Evolutionary conservation across 768 basidiomycete genomes (phyloP).

Genomic region (Mycena crocata): DNA sequence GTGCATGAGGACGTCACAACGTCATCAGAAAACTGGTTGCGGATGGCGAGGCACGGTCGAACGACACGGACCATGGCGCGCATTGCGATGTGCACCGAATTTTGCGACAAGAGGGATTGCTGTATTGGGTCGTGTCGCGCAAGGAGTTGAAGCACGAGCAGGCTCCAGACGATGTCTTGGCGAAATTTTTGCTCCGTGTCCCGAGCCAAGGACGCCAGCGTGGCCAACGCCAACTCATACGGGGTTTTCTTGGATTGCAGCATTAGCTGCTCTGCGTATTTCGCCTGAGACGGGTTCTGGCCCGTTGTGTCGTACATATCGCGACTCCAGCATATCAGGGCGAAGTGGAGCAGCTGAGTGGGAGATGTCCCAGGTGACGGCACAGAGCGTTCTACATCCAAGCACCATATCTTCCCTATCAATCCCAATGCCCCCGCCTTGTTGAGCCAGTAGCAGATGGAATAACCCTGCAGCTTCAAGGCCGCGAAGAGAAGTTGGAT

Average conservation of each 20-base stretch:
- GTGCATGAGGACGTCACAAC: slow-evolving; percentile 5
- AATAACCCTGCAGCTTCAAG: slow-evolving; percentile 4
- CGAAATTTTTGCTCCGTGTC: background rate
- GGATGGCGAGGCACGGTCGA: background rate
- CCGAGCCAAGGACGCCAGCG: slow-evolving; percentile 3
- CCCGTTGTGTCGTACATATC: slow-evolving; percentile 6
- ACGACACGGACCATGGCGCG: slow-evolving; percentile 1
- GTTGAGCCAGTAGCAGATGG: slow-evolving; percentile 18
- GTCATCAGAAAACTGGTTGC: background rate
- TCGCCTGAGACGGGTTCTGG: background rate
- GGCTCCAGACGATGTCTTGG: background rate
- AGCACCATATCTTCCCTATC: slow-evolving; percentile 8
- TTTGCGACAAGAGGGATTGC: background rate
- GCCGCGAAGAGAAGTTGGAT: slow-evolving; percentile 1
- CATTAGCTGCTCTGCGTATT: background rate
- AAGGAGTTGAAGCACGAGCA: slow-evolving; percentile 4
- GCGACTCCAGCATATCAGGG: slow-evolving; percentile 2
- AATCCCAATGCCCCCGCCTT: slow-evolving; percentile 5
- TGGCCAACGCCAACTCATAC: background rate
- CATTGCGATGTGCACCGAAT: background rate
- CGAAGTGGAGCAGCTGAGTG: slow-evolving; percentile 1
- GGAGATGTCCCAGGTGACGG: background rate
- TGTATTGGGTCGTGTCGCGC: background rate
- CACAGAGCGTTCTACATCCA: background rate
- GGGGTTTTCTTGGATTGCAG: background rate